phyloP scores from a whole-genome alignment of 768 basidiomycete species.

The Lactifluus volemus region DNA sequence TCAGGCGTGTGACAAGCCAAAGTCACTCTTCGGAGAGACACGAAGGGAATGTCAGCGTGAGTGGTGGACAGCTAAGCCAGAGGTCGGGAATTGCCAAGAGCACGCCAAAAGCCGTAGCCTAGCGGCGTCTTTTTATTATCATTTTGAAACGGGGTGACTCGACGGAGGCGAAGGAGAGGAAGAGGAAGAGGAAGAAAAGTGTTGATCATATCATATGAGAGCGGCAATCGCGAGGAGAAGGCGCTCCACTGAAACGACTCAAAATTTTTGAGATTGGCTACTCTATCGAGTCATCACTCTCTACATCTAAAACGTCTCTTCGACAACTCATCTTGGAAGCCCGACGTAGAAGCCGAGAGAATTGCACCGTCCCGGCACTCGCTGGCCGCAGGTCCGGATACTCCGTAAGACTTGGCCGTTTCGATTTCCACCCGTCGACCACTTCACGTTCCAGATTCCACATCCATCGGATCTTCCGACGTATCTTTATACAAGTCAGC shows the following conservation, averaged over 20 bases:
- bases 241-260: slow-evolving; percentile 9
- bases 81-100: not conserved
- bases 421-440: not conserved
- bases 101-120: not conserved
- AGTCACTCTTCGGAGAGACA: no score
- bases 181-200: no score
- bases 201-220: slow-evolving; percentile 4
- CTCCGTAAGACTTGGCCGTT: not conserved
- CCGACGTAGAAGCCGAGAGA: not conserved
- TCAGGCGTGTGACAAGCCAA: not conserved
- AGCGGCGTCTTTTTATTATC: not conserved
- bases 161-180: not conserved
- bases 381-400: not conserved
- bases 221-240: slow-evolving; percentile 6
- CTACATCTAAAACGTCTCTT: not conserved
- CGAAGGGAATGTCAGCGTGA: not conserved
- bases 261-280: not conserved
- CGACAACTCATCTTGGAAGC: slow-evolving; percentile 2
- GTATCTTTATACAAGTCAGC: slow-evolving; percentile 5
- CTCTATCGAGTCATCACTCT: not conserved
- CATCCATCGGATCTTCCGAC: not conserved
- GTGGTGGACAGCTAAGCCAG: not conserved
- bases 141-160: slow-evolving; percentile 1
- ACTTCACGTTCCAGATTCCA: slow-evolving; percentile 14
- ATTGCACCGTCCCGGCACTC: slow-evolving; percentile 1